Base-by-base conservation (phyloP, 805 yeast species). In the Saccharomycopsis sp. region DNA sequence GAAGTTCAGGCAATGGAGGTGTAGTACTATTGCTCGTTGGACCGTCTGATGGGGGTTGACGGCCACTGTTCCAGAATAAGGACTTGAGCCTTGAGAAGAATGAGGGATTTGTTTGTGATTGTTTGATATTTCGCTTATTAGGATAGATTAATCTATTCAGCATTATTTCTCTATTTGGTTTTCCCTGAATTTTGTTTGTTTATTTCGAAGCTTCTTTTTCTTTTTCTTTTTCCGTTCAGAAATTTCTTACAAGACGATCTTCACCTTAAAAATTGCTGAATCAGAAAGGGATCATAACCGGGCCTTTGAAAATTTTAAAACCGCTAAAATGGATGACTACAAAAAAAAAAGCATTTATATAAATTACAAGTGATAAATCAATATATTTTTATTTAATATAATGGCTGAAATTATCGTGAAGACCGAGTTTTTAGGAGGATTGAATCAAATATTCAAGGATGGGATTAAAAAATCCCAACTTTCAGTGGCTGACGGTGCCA, bases 361-460 rank as follows among this genome's bases (percentile, higher is more conserved):
- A n/a, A n/a, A n/a, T n/a, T n/a, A n/a, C 13, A n/a, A 28, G 19
- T 3, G 4, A 6, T 5, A 9, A 22, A 26, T 8, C 26, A 26
- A 7, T 5, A 34, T 11, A 3, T 13, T 13, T 16, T 11, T 34
- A 19, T 14, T 22, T 11, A 5, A 41, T 8, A 29, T 31, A 20
- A 41, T 36, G 42, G 20, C 27, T 11, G 32, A 16, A 26, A 43
- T 37, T 14, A 36, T 22, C 19, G 50, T 50, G 5, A 50, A 44
- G 24, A 40, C 46, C 9, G 53, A 50, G 26, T 50, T 50, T 34
- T 35, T 50, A 20, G 53, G 53, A 16, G 53, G 53, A 3, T 26
- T 50, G 11, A 49, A 50, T 29, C 53, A 50, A 39, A 50, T 50
- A 22, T 50, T 50, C 26, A 45, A 40, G 7, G n/a, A n/a, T n/a